Base-by-base conservation (phyloP, 257 asterid genomes). In the Nicotiana paniculata region DNA sequence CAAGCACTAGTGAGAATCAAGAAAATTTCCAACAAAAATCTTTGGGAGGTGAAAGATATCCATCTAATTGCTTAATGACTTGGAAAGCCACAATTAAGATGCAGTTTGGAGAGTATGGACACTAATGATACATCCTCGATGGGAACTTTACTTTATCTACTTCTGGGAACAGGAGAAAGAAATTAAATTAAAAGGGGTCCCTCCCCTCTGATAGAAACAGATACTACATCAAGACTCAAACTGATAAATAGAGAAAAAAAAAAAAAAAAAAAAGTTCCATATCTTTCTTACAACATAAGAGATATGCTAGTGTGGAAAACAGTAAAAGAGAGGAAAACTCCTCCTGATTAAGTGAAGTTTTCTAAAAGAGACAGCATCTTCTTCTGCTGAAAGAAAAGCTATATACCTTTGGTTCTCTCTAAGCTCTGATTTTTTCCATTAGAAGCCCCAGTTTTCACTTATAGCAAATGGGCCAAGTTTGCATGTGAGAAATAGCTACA, bases 181-280 rank as follows among this genome's bases (percentile, higher is more conserved):
- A 70, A 70, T 70, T 11, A 70, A 4, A 58, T 79, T 2, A 46
- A 62, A 75, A 84, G 63, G 69, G 89, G 87, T 4, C 89, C 89
- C 84, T 65, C 43, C 53, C 58, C 55, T 64, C 37, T 84, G 75
- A 87, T 61, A 79, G 74, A 79, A 39, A 37, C 85, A 82, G 83
- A 84, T 74, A 62, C 74, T 74, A 62, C 67, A 63, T 62, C 82
- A 80, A 76, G 35, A 68, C 35, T 63, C 69, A 59, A 32, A 46
- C 8, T 21, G 80, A 82, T 62, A 33, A 64, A n/a, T 21, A 12
- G 9, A 26, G 35, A n/a, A 70, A 80, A 54, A 30, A 32, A 9
- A 63, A 75, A 69, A 62, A 35, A 67, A 9, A 63, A 75, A 69
- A 62, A 35, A 67, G 68, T 59, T 28, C 43, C 67, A 39, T 67